These are phyloP conservation scores for Phytophthora sp. DNA, from an alignment of 352 stramenopile genomes.

Conservation along the genomic window DNA sequence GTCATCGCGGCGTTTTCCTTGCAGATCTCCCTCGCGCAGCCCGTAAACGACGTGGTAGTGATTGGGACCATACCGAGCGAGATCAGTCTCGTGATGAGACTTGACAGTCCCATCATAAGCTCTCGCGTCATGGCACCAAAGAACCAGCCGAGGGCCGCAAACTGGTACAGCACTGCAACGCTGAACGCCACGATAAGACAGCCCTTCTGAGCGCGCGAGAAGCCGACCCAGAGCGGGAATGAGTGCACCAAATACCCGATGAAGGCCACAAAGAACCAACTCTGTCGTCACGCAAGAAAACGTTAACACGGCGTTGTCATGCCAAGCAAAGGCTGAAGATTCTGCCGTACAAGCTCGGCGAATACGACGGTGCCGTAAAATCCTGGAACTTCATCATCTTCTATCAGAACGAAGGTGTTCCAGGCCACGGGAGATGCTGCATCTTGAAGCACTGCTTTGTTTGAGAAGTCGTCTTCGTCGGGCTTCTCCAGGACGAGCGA, in stretches of 20 bases:
- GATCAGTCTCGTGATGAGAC: conserved; percentile 72
- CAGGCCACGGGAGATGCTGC: conserved; percentile 1
- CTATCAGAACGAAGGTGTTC: conserved; percentile 3
- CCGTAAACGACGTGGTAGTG: conserved; percentile 71
- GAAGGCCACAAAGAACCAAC: conserved; percentile 68
- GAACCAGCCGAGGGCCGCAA: conserved; percentile 52
- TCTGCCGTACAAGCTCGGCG: conserved; percentile 42
- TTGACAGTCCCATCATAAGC: conserved; percentile 63
- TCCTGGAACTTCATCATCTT: conserved; percentile 34
- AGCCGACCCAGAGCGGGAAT: conserved; percentile 60
- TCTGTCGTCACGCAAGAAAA: conserved; percentile 30
- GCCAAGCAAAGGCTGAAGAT: background rate
- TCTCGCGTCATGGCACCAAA: conserved; percentile 46
- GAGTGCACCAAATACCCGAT: conserved; percentile 62
- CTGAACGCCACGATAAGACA: conserved; percentile 55
- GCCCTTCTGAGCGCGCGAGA: conserved; percentile 60
- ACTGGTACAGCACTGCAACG: conserved; percentile 52
- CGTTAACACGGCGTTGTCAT: background rate
- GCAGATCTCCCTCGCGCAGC: conserved; percentile 41
- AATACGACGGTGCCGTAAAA: conserved; percentile 53
- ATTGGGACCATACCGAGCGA: conserved; percentile 78
- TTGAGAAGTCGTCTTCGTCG: conserved; percentile 44
- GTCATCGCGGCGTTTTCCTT: conserved; percentile 24
- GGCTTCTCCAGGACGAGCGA: conserved; percentile 5
- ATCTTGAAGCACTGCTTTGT: conserved; percentile 12